Evolutionary conservation across 768 basidiomycete species (phyloP).

Genomic region (Pleurotus djamor): DNA sequence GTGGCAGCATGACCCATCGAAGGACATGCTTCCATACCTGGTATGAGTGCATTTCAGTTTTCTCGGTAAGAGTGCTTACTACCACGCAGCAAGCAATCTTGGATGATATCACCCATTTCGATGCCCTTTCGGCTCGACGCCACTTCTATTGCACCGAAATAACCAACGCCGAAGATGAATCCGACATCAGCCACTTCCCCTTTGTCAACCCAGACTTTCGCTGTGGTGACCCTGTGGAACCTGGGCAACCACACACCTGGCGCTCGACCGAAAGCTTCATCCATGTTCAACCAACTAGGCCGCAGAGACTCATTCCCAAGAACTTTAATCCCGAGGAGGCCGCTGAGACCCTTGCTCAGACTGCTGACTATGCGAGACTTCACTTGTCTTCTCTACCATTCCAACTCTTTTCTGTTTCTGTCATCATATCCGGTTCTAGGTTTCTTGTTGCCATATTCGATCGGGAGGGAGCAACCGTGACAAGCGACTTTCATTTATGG

Average conservation of each 20-base stretch:
- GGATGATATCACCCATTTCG: neutral
- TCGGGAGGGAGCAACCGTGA: conserved; percentile 22
- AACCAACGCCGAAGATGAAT: neutral
- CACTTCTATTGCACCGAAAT: neutral
- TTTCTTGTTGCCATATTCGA: conserved; percentile 29
- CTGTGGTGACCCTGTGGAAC: neutral
- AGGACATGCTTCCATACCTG: neutral
- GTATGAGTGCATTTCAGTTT: neutral
- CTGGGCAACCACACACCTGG: neutral
- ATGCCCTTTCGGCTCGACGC: neutral
- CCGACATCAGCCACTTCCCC: neutral
- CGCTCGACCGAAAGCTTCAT: neutral
- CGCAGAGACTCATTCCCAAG: neutral
- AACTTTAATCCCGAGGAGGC: neutral
- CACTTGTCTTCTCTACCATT: conserved; percentile 23
- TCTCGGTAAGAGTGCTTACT: neutral
- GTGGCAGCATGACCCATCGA: neutral
- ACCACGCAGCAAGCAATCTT: neutral
- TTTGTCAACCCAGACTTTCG: neutral
- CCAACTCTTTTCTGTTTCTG: conserved; percentile 22
- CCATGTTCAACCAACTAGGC: neutral
- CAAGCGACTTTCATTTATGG: conserved; percentile 19
- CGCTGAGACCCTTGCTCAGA: conserved; percentile 13
- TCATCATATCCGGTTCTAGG: conserved; percentile 24
- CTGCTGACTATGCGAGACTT: conserved; percentile 23